Conservation (phyloP, 306 rosid species). For the Trichosanthes cucumerina region DNA sequence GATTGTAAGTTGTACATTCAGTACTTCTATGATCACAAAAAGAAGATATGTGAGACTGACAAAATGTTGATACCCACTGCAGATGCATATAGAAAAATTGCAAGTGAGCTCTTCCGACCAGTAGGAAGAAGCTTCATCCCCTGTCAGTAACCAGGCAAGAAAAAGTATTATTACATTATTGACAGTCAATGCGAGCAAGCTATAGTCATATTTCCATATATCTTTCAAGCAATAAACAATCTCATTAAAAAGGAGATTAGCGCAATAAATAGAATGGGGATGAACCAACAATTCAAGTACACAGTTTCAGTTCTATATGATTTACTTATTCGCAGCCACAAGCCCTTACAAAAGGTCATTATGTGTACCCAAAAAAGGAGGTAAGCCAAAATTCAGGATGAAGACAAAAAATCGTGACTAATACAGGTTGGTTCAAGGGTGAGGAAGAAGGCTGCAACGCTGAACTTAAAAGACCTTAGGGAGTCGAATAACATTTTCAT, state of each 20-base stretch:
- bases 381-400: background rate
- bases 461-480: background rate
- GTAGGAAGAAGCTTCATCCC: conserved; percentile 96
- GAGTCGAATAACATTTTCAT: background rate
- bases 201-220: background rate
- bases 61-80: conserved; percentile 41
- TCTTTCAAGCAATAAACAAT: background rate
- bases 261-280: background rate
- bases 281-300: background rate
- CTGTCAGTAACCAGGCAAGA: conserved; percentile 39
- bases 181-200: background rate
- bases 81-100: conserved; percentile 64
- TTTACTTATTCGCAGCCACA: background rate
- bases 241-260: background rate
- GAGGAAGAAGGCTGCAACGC: background rate
- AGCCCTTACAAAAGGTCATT: background rate
- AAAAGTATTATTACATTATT: conserved; percentile 11
- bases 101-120: conserved; percentile 76
- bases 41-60: conserved; percentile 1
- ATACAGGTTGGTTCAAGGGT: background rate
- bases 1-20: conserved; percentile 13
- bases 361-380: background rate
- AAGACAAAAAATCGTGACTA: background rate
- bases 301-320: background rate
- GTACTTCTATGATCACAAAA: conserved; percentile 11